These are phyloP conservation scores for Omphalotus guepiniiformis DNA, from an alignment of 768 basidiomycete species.

Conservation along the genomic window DNA sequence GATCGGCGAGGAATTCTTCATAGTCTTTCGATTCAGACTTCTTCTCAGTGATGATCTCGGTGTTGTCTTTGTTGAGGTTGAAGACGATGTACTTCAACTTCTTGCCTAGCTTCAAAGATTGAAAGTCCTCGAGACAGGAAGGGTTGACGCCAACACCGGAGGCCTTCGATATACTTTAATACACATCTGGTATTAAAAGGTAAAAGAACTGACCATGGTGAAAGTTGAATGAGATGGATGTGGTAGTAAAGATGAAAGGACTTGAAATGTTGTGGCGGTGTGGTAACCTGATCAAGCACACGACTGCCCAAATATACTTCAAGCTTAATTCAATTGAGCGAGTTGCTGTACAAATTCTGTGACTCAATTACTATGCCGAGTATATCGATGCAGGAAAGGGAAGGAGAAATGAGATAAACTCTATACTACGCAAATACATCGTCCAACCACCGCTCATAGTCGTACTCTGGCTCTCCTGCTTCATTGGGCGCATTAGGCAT, in stretches of 20 bases:
- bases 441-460: constrained; percentile 81
- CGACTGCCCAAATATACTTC: no score
- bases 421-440: constrained; percentile 59
- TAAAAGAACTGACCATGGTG: not conserved
- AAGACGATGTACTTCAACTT: constrained; percentile 83
- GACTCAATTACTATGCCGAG: no score
- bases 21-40: constrained; percentile 47
- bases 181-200: not conserved
- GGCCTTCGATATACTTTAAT: constrained; percentile 29
- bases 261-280: not conserved
- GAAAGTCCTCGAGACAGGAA: constrained; percentile 55
- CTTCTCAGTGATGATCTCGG: constrained; percentile 79
- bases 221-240: not conserved
- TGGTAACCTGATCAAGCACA: not conserved
- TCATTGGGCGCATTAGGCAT: constrained; percentile 62
- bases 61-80: constrained; percentile 52
- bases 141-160: constrained; percentile 64
- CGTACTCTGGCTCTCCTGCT: constrained; percentile 63
- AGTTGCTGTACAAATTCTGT: no score
- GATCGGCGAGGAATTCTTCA: constrained; percentile 66
- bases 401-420: not conserved
- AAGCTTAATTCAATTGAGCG: no score
- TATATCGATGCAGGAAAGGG: no score
- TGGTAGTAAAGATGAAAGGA: constrained; percentile 7
- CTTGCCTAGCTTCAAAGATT: constrained; percentile 73